phyloP scores from a whole-genome alignment of 208 protist species.

The Wallacemonas collosoma region DNA sequence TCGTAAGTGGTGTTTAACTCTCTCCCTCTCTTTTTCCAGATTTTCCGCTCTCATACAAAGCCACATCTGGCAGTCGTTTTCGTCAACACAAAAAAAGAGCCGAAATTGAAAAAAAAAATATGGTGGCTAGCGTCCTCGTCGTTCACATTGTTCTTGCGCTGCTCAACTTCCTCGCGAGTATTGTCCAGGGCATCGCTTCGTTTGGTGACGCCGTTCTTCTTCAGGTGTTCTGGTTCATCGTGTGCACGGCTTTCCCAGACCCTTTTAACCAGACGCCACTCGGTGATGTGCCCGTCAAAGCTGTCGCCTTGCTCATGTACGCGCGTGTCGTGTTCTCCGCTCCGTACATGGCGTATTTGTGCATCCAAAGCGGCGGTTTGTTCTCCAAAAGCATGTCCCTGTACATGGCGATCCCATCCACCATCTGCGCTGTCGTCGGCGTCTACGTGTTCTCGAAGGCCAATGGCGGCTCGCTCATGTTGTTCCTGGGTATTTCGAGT shows the following conservation, averaged over 20 bases:
- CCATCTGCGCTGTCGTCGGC: slow-evolving; percentile 27
- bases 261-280: slow-evolving; percentile 38
- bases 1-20: no score
- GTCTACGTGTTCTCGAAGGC: slow-evolving; percentile 27
- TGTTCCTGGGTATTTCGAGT: slow-evolving; percentile 43
- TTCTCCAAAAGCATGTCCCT: slow-evolving; percentile 41
- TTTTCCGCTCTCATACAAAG: no score
- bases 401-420: slow-evolving; percentile 45
- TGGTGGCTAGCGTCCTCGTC: slow-evolving; percentile 14
- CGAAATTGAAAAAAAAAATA: not conserved
- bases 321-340: slow-evolving; percentile 36
- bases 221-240: slow-evolving; percentile 40
- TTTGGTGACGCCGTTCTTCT: slow-evolving; percentile 51
- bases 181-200: slow-evolving; percentile 37
- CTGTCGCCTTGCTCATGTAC: slow-evolving; percentile 44
- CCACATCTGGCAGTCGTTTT: not conserved
- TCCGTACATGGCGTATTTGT: slow-evolving; percentile 33
- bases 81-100: not conserved
- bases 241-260: slow-evolving; percentile 22
- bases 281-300: slow-evolving; percentile 31
- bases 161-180: slow-evolving; percentile 37
- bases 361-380: slow-evolving; percentile 26
- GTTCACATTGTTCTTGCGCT: slow-evolving; percentile 26
- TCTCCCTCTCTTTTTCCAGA: no score
- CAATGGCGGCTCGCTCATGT: slow-evolving; percentile 24